These are phyloP conservation scores for Lasiosphaeriaceae sp. DNA, from an alignment of 495 filamentous ascomycete genomes.

Conservation along the genomic window DNA sequence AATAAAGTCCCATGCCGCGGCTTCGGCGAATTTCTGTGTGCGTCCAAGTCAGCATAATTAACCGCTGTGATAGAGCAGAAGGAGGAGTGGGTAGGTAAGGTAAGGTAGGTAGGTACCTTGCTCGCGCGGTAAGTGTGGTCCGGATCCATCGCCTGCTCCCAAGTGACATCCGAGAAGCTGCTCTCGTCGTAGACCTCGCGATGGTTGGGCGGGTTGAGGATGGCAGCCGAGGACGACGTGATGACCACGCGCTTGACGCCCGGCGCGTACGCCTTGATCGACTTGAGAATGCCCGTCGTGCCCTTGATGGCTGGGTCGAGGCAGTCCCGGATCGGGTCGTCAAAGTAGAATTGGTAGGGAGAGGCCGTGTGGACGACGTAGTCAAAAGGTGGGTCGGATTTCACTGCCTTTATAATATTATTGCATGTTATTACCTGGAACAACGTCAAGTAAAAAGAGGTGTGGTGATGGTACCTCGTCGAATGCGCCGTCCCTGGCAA, in stretches of 20 bases:
- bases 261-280: slow-evolving; percentile 29
- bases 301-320: slow-evolving; percentile 43
- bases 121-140: slow-evolving; percentile 34
- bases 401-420: slow-evolving; percentile 21
- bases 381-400: slow-evolving; percentile 29
- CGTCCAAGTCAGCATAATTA: background rate
- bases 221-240: slow-evolving; percentile 43
- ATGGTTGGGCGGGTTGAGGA: slow-evolving; percentile 34
- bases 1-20: slow-evolving; percentile 43
- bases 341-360: slow-evolving; percentile 34
- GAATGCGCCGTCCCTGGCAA: slow-evolving; percentile 31
- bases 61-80: no score
- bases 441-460: no score
- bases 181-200: slow-evolving; percentile 37
- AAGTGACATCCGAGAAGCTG: slow-evolving; percentile 35
- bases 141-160: slow-evolving; percentile 30
- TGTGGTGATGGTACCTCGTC: slow-evolving; percentile 29
- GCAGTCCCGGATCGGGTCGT: slow-evolving; percentile 37
- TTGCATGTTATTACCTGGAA: background rate
- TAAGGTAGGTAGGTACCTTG: no score
- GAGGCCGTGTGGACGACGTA: slow-evolving; percentile 45
- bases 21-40: slow-evolving; percentile 39
- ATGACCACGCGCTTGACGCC: slow-evolving; percentile 40
- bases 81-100: no score
- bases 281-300: slow-evolving; percentile 37